Evolutionary conservation across 2,329 filamentous ascomycete genomes (phyloP).

Genomic region (Aureobasidium musti): DNA sequence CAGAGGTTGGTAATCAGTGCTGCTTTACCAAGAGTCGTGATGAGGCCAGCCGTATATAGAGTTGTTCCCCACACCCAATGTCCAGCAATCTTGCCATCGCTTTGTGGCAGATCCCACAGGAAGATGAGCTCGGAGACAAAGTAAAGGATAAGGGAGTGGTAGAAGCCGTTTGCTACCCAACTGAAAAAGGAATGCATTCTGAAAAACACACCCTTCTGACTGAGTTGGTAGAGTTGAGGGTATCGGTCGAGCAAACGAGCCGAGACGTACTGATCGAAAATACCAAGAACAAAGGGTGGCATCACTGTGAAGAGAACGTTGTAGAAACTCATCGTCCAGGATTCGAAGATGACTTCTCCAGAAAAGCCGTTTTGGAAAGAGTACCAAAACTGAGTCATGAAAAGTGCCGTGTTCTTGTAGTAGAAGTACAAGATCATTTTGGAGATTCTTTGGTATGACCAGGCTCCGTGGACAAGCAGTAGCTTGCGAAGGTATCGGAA

Average conservation of each 20-base stretch:
- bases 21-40: constrained; percentile 92
- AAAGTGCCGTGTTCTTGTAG: constrained; percentile 98
- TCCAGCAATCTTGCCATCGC: constrained; percentile 78
- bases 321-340: constrained; percentile 99
- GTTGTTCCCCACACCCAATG: constrained; percentile 98
- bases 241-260: constrained; percentile 92
- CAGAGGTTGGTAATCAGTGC: constrained; percentile 94
- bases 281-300: constrained; percentile 89
- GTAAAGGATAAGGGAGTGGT: constrained; percentile 94
- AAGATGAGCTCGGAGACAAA: constrained; percentile 79
- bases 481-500: constrained; percentile 95
- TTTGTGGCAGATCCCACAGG: constrained; percentile 73
- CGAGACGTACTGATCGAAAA: constrained; percentile 97
- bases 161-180: constrained; percentile 93
- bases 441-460: constrained; percentile 96
- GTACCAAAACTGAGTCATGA: constrained; percentile 99
- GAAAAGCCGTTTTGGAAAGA: constrained; percentile 98
- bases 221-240: constrained; percentile 90
- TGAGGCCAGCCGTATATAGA: constrained; percentile 90
- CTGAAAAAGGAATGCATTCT: constrained; percentile 86
- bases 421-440: constrained; percentile 98
- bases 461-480: constrained; percentile 89
- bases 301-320: constrained; percentile 97
- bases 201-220: constrained; percentile 93
- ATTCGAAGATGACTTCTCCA: constrained; percentile 97